Evolutionary conservation across 331 rosid species (phyloP).

Genomic region (Spiraea crenata): DNA sequence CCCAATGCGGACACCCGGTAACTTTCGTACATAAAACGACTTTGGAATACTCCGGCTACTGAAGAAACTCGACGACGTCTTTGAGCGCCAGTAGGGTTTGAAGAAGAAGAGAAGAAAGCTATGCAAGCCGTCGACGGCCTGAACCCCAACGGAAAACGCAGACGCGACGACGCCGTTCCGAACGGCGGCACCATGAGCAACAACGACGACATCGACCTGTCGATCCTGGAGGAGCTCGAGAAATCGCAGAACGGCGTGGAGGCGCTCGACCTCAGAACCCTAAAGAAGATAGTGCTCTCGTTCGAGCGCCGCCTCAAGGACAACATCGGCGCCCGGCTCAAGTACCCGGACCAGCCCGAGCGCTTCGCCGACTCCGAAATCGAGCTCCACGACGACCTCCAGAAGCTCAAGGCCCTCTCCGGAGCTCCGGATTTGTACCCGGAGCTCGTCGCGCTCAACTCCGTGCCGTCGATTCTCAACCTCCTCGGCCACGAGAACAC

Average conservation of each 20-base stretch:
- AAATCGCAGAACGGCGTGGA: slow-evolving; percentile 60
- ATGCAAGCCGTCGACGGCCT: slow-evolving; percentile 11
- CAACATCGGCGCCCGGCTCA: slow-evolving; percentile 86
- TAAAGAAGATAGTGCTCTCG: slow-evolving; percentile 72
- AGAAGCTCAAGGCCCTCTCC: slow-evolving; percentile 74
- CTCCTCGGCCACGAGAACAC: slow-evolving; percentile 75
- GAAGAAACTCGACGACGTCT: too few relatives aligned
- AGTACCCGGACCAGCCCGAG: slow-evolving; percentile 82
- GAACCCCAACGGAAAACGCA: slow-evolving; percentile 56
- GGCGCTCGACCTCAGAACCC: slow-evolving; percentile 57
- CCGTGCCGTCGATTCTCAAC: slow-evolving; percentile 70
- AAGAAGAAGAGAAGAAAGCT: background rate
- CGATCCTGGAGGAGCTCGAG: slow-evolving; percentile 80
- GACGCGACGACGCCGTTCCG: slow-evolving; percentile 42
- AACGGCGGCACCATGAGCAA: slow-evolving; percentile 18
- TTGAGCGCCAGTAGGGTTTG: too few relatives aligned
- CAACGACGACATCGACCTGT: slow-evolving; percentile 41
- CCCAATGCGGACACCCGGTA: too few relatives aligned
- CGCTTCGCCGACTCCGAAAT: slow-evolving; percentile 89
- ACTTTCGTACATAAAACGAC: too few relatives aligned
- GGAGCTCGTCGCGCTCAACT: slow-evolving; percentile 66
- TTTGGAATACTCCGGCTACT: too few relatives aligned
- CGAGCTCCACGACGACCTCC: slow-evolving; percentile 89
- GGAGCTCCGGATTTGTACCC: slow-evolving; percentile 90
- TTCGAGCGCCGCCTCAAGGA: slow-evolving; percentile 89